Conservation (phyloP, 2,329 filamentous ascomycete species). For the Trichoderma citrinoviride region DNA sequence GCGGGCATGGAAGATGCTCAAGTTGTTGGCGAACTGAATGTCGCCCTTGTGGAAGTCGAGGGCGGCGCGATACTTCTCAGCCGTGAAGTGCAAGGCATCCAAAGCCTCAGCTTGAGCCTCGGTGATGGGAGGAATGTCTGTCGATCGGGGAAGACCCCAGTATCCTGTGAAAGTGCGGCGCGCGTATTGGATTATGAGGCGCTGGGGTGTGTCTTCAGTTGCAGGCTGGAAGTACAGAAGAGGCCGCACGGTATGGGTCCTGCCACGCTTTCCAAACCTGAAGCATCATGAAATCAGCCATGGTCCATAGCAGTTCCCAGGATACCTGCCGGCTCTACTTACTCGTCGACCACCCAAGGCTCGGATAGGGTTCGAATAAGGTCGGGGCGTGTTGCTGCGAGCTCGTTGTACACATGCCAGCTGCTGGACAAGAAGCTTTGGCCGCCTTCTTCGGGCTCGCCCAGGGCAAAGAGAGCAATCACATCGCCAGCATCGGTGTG, state of each 20-base stretch:
- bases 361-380: slow-evolving; percentile 55
- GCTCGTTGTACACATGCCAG: slow-evolving; percentile 61
- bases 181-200: slow-evolving; percentile 59
- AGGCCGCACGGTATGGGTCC: slow-evolving; percentile 39
- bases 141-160: slow-evolving; percentile 50
- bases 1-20: slow-evolving; percentile 53
- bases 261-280: slow-evolving; percentile 51
- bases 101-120: slow-evolving; percentile 54
- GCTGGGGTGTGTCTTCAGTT: slow-evolving; percentile 45
- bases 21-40: slow-evolving; percentile 55
- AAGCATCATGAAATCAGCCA: background rate
- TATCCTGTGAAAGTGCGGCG: slow-evolving; percentile 59
- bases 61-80: slow-evolving; percentile 44
- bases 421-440: slow-evolving; percentile 57
- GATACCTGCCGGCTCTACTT: slow-evolving; percentile 22
- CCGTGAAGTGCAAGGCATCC: slow-evolving; percentile 50
- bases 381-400: slow-evolving; percentile 57
- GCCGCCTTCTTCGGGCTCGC: slow-evolving; percentile 52
- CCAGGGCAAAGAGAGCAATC: slow-evolving; percentile 56
- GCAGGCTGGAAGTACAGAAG: slow-evolving; percentile 56
- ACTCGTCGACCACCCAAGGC: slow-evolving; percentile 48
- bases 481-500: slow-evolving; percentile 62
- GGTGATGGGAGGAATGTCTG: slow-evolving; percentile 55
- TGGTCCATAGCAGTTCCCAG: background rate
- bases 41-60: slow-evolving; percentile 51